Percentiles rank a stretch among this genome's conserved stretches.
Conservation (phyloP, 495 filamentous ascomycete genomes). For the Clavariopsis aquatica region DNA sequence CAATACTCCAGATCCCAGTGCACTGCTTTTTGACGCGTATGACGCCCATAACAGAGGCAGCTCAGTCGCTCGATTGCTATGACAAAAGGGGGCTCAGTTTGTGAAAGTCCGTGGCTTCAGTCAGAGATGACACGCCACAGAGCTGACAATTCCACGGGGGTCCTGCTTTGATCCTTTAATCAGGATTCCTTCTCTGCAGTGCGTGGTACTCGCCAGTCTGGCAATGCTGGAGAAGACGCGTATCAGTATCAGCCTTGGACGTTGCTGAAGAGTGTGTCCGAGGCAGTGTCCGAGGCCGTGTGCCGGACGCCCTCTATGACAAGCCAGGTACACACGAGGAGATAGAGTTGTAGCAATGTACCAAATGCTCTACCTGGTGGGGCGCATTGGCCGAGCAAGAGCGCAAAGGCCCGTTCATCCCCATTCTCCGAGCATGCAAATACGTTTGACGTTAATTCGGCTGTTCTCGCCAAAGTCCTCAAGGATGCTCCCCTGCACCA, state of each 20-base stretch:
- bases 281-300: no score
- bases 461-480: slow-evolving; percentile 13
- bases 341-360: not conserved
- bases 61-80: not conserved
- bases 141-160: not conserved
- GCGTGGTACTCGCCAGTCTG: not conserved
- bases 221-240: not conserved
- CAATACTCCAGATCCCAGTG: not conserved
- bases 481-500: slow-evolving; percentile 15
- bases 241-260: no score
- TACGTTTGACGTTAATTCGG: slow-evolving; percentile 1
- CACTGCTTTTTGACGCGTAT: not conserved
- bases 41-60: not conserved
- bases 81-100: not conserved
- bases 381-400: not conserved
- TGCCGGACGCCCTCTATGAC: no score
- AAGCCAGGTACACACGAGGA: not conserved
- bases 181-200: not conserved
- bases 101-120: no score
- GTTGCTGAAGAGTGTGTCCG: no score
- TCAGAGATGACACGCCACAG: no score
- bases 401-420: not conserved
- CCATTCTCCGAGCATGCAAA: not conserved
- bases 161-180: not conserved
- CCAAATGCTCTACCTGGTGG: not conserved